Evolutionary conservation across 2,329 filamentous ascomycete species (phyloP), one percentile per base, ranked within the genome.

Genomic region (Metarhizium anisopliae): DNA sequence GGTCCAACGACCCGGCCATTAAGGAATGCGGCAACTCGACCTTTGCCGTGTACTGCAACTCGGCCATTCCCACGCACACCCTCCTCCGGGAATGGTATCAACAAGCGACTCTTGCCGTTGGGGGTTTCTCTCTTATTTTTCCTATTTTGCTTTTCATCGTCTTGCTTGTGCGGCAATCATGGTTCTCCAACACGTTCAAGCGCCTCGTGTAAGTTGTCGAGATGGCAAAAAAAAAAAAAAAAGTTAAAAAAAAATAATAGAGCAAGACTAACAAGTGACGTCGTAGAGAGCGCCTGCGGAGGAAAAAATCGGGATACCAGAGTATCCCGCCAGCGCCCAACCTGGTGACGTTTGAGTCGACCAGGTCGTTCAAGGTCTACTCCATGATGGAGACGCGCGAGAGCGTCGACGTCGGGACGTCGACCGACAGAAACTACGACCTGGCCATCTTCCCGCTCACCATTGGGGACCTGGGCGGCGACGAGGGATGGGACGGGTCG

Each of bases 1-100:
- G 60, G 38, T 63, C 60, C n/a, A 63, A 62, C 42, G 65, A 69
- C 55, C 64, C 66, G 3, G 60, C 62, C 50, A 56, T 66, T 43
- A 40, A 59, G 20, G 61, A 56, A 16, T 68, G 64, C 56, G 55
- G 60, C 6, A 52, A 51, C 8, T 59, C 60, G 16, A 50, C 55
- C 13, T 67, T 64, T n/a, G 56, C 61, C 50, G 59, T 70, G 6
- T 70, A 69, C 58, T 67, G 65, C 60, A 71, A 70, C 56, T 61
- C 53, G 14, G 54, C 65, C 13, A 50, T 70, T 2, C 53, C 64
- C 2, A 51, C 56, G 6, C 53, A 61, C 7, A 52, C 58, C 14
- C 61, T 64, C 45, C 58, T 68, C 29, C 52, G 57, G 18, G 55
- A 60, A 14, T 65, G 64, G 53, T 59, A 66, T 25, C 69, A 70